phyloP scores from a whole-genome alignment of 805 yeast genomes.

The Nakazawaea wickerhamii region DNA sequence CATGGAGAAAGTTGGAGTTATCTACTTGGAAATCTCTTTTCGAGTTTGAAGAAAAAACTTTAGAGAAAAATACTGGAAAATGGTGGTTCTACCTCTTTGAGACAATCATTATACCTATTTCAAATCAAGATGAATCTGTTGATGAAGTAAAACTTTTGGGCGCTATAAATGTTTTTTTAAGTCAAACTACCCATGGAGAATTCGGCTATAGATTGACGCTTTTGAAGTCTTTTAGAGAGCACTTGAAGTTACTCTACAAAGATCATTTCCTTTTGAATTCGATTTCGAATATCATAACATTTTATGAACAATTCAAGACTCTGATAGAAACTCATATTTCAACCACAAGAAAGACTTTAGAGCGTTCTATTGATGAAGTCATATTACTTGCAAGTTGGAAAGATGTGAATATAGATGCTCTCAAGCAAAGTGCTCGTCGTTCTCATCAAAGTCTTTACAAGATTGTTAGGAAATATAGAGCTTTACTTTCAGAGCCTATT shows the following conservation, averaged over 20 bases:
- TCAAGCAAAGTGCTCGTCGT: constrained; percentile 87
- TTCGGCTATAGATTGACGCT: constrained; percentile 53
- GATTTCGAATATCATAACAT: constrained; percentile 52
- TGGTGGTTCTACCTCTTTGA: constrained; percentile 96
- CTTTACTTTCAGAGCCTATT: constrained; percentile 47
- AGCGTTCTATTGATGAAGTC: constrained; percentile 78
- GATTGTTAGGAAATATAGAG: constrained; percentile 75
- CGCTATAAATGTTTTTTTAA: constrained; percentile 69
- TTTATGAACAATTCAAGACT: constrained; percentile 61
- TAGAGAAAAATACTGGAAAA: constrained; percentile 51
- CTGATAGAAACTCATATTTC: constrained; percentile 41
- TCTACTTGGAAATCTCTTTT: constrained; percentile 81
- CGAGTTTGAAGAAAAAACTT: constrained; percentile 48
- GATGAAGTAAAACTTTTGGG: constrained; percentile 35
- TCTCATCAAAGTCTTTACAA: constrained; percentile 85
- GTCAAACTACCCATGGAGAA: constrained; percentile 76
- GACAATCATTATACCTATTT: constrained; percentile 52
- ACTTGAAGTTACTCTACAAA: constrained; percentile 32
- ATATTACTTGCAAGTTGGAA: constrained; percentile 94
- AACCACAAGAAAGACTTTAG: constrained; percentile 47
- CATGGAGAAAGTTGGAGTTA: constrained; percentile 88
- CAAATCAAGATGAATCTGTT: constrained; percentile 32
- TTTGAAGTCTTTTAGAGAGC: constrained; percentile 58
- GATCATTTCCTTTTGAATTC: constrained; percentile 30
- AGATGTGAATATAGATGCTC: constrained; percentile 88